Evolutionary conservation across 2,329 filamentous ascomycete species (phyloP).

Genomic region (Cladobotryum protrusum): DNA sequence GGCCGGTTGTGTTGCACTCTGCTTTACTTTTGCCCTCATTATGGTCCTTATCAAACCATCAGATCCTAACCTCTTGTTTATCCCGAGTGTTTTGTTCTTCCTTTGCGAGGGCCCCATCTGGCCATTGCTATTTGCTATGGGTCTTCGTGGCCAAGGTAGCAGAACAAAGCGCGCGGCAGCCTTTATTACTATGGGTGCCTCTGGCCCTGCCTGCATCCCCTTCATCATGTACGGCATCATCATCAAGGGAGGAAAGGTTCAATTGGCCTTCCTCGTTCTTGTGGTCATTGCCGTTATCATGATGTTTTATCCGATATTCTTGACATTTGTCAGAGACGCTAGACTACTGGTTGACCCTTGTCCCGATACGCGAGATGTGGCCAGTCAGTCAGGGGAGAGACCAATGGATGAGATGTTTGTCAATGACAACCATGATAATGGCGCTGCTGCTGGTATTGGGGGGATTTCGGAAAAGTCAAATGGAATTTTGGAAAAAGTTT

Average conservation of each 20-base stretch:
- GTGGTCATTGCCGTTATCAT: conserved; percentile 44
- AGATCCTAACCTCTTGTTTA: conserved; percentile 44
- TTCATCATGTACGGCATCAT: conserved; percentile 67
- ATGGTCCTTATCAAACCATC: conserved; percentile 38
- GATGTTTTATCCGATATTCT: conserved; percentile 43
- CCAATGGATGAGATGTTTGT: conserved; percentile 11
- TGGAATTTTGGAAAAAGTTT: conserved; percentile 20
- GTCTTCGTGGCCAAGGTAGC: conserved; percentile 72
- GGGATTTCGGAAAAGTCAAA: conserved; percentile 15
- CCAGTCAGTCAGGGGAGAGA: conserved; percentile 16
- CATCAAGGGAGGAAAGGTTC: conserved; percentile 52
- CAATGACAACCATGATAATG: conserved; percentile 10
- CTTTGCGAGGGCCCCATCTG: conserved; percentile 81
- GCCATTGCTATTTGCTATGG: conserved; percentile 74
- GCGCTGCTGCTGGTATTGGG: conserved; percentile 1
- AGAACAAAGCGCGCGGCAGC: conserved; percentile 73
- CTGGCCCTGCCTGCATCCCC: conserved; percentile 67
- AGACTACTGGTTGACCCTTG: conserved; percentile 36
- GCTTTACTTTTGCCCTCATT: conserved; percentile 51
- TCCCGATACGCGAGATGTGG: conserved; percentile 16
- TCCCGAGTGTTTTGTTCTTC: conserved; percentile 64
- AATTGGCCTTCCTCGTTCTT: conserved; percentile 59
- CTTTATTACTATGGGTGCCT: conserved; percentile 70
- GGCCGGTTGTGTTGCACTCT: conserved; percentile 52
- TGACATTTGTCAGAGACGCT: conserved; percentile 42